Conservation (phyloP, 2,329 filamentous ascomycete species). For the Hypoxylon sp. region DNA sequence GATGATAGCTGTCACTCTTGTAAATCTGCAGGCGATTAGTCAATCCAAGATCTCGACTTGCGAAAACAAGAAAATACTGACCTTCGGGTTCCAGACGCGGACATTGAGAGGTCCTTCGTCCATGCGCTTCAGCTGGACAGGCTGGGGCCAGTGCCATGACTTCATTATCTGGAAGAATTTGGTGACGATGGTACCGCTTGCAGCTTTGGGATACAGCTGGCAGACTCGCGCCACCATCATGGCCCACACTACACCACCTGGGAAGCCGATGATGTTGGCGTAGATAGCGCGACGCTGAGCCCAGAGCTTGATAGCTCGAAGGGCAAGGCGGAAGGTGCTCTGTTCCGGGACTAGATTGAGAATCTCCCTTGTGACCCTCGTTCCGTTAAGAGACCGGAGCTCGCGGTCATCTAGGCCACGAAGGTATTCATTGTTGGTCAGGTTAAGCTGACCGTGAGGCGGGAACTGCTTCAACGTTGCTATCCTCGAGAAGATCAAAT, state of each 20-base stretch:
- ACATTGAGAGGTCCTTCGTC: slow-evolving; percentile 85
- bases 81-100: slow-evolving; percentile 94
- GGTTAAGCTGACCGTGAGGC: slow-evolving; percentile 72
- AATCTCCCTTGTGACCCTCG: slow-evolving; percentile 93
- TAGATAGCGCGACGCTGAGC: slow-evolving; percentile 93
- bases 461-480: slow-evolving; percentile 77
- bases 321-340: slow-evolving; percentile 87
- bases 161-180: slow-evolving; percentile 96
- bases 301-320: slow-evolving; percentile 96
- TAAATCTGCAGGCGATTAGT: slow-evolving; percentile 69
- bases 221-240: slow-evolving; percentile 97
- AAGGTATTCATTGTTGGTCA: slow-evolving; percentile 86
- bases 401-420: slow-evolving; percentile 89
- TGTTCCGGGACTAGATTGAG: slow-evolving; percentile 88
- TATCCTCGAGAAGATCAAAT: slow-evolving; percentile 88
- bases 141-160: slow-evolving; percentile 93
- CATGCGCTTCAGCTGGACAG: slow-evolving; percentile 89
- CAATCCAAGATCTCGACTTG: slow-evolving; percentile 28
- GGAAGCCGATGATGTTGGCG: slow-evolving; percentile 95
- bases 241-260: slow-evolving; percentile 96
- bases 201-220: slow-evolving; percentile 94
- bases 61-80: slow-evolving; percentile 54
- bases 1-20: slow-evolving; percentile 81
- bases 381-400: slow-evolving; percentile 91
- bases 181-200: slow-evolving; percentile 86